phyloP scores from a whole-genome alignment of 345 rosid species.

The Schrenkiella parvula region DNA sequence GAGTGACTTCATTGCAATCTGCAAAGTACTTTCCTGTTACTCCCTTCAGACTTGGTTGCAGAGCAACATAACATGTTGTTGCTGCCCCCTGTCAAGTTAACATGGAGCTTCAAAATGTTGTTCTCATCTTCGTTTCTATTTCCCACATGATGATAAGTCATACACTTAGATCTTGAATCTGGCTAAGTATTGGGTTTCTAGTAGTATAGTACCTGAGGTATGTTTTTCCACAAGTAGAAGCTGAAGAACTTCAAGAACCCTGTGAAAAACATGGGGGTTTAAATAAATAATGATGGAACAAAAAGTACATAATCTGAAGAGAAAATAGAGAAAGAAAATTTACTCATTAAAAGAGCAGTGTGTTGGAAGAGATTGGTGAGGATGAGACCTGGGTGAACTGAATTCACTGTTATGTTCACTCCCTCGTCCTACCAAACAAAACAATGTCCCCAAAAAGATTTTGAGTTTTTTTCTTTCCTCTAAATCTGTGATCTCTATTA shows the following conservation, averaged over 20 bases:
- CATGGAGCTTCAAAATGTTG: background rate
- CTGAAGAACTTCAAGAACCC: conserved; percentile 56
- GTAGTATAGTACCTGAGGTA: conserved; percentile 59
- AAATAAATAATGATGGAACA: background rate
- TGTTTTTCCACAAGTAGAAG: conserved; percentile 73
- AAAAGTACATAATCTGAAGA: background rate
- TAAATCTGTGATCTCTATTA: conserved; percentile 19
- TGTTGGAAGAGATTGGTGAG: conserved; percentile 82
- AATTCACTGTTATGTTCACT: conserved; percentile 72
- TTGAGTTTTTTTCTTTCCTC: background rate
- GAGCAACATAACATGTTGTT: conserved; percentile 81
- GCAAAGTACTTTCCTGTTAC: conserved; percentile 70
- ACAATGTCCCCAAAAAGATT: background rate
- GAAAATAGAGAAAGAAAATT: background rate
- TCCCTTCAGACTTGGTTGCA: conserved; percentile 64
- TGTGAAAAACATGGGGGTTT: conserved; percentile 22
- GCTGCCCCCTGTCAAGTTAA: conserved; percentile 74
- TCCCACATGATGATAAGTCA: background rate
- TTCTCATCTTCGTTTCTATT: background rate
- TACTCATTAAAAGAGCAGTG: conserved; percentile 65
- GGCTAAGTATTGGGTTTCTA: background rate
- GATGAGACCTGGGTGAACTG: conserved; percentile 88
- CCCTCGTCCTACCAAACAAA: conserved; percentile 62
- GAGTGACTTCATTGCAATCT: conserved; percentile 69
- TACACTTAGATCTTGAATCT: background rate